Evolutionary conservation across 768 basidiomycete genomes (phyloP).

Genomic region (Plicaturopsis crispa): DNA sequence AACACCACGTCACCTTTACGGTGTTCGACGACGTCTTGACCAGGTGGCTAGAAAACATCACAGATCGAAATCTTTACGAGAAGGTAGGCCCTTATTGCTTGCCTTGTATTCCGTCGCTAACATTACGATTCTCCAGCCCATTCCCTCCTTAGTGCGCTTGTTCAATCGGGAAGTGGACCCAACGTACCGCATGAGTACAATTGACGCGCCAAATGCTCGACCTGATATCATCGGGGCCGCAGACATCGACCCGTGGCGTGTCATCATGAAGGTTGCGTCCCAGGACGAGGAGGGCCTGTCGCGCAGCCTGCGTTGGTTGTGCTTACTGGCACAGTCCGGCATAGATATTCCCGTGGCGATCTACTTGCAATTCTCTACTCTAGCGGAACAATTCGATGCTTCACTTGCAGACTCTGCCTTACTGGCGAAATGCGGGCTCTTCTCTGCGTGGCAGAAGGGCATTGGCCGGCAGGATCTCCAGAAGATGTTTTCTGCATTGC

Average conservation of each 20-base stretch:
- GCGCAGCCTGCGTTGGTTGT: constrained; percentile 50
- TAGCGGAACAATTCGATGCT: constrained; percentile 28
- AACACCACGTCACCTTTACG: neutral
- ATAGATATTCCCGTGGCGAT: constrained; percentile 50
- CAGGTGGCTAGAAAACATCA: constrained; percentile 1
- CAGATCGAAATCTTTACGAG: neutral
- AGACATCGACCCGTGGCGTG: constrained; percentile 47
- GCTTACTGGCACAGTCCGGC: constrained; percentile 54
- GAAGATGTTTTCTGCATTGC: constrained; percentile 37
- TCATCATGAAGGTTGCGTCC: constrained; percentile 35
- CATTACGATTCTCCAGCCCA: constrained; percentile 25
- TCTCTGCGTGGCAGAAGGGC: constrained; percentile 55
- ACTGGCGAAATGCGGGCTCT: constrained; percentile 46
- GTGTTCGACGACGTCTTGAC: constrained; percentile 1
- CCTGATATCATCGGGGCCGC: constrained; percentile 19
- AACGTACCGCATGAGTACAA: constrained; percentile 29
- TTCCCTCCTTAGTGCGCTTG: constrained; percentile 47
- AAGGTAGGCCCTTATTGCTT: constrained; percentile 1
- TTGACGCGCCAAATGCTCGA: constrained; percentile 21
- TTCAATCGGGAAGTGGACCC: constrained; percentile 47
- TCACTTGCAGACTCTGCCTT: constrained; percentile 37
- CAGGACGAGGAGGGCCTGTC: constrained; percentile 34
- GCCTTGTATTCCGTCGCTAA: neutral
- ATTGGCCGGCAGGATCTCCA: constrained; percentile 55
- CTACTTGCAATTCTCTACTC: constrained; percentile 38